phyloP scores from a whole-genome alignment of 495 filamentous ascomycete species.

The Hyaloscypha hepaticicola region DNA sequence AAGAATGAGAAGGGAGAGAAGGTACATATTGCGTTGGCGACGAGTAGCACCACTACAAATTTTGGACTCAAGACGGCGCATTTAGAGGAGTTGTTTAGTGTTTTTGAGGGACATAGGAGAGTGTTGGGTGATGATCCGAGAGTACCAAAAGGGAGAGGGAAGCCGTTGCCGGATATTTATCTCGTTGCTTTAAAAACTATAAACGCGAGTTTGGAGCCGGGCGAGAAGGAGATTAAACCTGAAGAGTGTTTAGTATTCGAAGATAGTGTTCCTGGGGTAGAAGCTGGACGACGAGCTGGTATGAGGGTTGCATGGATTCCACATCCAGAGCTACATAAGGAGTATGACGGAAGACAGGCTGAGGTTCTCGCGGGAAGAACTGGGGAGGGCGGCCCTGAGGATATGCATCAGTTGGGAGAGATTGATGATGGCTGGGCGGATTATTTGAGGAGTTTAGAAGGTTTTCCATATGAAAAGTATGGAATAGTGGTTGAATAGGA shows the following conservation, averaged over 20 bases:
- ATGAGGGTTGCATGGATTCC: conserved; percentile 96
- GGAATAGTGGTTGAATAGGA: conserved; percentile 48
- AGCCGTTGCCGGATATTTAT: conserved; percentile 95
- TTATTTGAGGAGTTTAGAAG: conserved; percentile 57
- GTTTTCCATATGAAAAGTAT: conserved; percentile 73
- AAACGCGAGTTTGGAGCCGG: conserved; percentile 65
- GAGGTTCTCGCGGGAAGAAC: conserved; percentile 84
- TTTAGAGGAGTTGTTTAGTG: conserved; percentile 66
- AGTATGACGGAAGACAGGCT: conserved; percentile 71
- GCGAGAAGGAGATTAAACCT: conserved; percentile 67
- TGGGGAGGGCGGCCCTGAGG: conserved; percentile 56
- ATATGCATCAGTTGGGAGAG: conserved; percentile 53
- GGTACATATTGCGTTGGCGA: conserved; percentile 84
- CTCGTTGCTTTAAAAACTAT: conserved; percentile 81
- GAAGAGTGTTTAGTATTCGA: conserved; percentile 97
- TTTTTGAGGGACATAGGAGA: conserved; percentile 64
- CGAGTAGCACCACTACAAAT: conserved; percentile 67
- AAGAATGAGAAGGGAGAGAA: conserved; percentile 30
- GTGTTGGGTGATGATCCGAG: conserved; percentile 86
- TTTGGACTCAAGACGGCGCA: conserved; percentile 80
- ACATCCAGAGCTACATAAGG: conserved; percentile 73
- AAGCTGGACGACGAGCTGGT: conserved; percentile 85
- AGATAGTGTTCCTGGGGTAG: conserved; percentile 88
- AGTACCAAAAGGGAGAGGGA: conserved; percentile 77
- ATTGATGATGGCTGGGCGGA: conserved; percentile 74